Percentiles rank a stretch among this genome's conserved stretches.
These are phyloP conservation scores for Mediolabrus comicus DNA, from an alignment of 108 stramenopile species.

Conservation along the genomic window DNA sequence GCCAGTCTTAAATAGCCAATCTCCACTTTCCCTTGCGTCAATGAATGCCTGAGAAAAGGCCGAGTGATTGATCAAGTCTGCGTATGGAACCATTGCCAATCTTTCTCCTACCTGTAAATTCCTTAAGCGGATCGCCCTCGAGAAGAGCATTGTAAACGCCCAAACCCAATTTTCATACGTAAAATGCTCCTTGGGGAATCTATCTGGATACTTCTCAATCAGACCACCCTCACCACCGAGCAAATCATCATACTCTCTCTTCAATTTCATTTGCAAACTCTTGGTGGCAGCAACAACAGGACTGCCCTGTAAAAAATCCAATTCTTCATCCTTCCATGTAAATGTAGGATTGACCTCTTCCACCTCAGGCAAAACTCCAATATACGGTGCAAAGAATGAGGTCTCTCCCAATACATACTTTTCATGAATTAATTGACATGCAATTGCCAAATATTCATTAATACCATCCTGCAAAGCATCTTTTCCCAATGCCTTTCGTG, in stretches of 20 bases:
- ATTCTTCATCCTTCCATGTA: constrained; percentile 92
- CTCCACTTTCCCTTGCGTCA: constrained; percentile 77
- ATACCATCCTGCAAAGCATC: constrained; percentile 75
- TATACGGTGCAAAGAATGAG: constrained; percentile 82
- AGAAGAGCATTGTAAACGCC: constrained; percentile 96
- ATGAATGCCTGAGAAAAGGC: constrained; percentile 88
- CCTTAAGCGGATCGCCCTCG: constrained; percentile 80
- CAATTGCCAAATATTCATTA: constrained; percentile 95
- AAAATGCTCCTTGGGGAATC: constrained; percentile 80
- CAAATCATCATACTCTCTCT: constrained; percentile 79
- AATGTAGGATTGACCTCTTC: constrained; percentile 93
- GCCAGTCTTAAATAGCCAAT: constrained; percentile 86
- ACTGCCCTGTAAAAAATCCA: constrained; percentile 83
- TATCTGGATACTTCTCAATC: constrained; percentile 62
- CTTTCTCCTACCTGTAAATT: constrained; percentile 79
- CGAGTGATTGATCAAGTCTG: constrained; percentile 96
- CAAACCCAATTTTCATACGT: constrained; percentile 90
- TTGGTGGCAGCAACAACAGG: constrained; percentile 88
- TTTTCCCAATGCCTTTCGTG: constrained; percentile 71
- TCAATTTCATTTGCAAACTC: constrained; percentile 87
- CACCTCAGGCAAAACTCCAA: constrained; percentile 87
- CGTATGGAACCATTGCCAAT: constrained; percentile 93
- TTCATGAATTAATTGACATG: constrained; percentile 91
- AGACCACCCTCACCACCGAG: constrained; percentile 72
- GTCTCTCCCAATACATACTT: constrained; percentile 69